A percentile compares a stretch with the other conserved stretches of the same genome.
Conservation (phyloP, 2,329 filamentous ascomycete genomes). For the Hymenoscyphus repandus region DNA sequence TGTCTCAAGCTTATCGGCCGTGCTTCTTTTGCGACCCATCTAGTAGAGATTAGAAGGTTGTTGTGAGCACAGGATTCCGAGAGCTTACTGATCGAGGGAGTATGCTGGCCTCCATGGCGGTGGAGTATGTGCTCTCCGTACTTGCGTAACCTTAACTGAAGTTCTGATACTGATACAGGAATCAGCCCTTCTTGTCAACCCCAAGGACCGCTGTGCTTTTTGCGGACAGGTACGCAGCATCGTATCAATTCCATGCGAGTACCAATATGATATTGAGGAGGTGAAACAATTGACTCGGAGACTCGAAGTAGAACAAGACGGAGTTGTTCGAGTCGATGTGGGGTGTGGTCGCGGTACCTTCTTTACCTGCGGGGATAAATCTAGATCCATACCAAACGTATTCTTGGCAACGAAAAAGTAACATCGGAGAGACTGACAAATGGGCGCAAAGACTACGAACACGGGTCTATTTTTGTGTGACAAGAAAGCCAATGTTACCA, state of each 20-base stretch:
- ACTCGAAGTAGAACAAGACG: background rate
- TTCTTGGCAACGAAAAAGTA: background rate
- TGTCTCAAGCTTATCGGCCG: slow-evolving; percentile 94
- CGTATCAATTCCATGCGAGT: slow-evolving; percentile 30
- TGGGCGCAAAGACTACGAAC: background rate
- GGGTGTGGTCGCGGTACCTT: background rate
- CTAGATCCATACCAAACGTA: background rate
- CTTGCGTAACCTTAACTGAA: slow-evolving; percentile 5
- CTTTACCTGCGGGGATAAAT: background rate
- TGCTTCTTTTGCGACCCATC: slow-evolving; percentile 90
- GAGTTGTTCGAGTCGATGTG: too few species aligned
- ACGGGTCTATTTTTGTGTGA: background rate
- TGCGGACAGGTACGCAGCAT: slow-evolving; percentile 33
- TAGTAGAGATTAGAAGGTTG: slow-evolving; percentile 34
- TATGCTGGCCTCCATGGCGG: slow-evolving; percentile 58
- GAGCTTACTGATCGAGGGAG: slow-evolving; percentile 56
- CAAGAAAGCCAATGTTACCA: too few species aligned
- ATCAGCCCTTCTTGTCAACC: slow-evolving; percentile 24
- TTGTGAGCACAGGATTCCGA: background rate
- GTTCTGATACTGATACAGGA: slow-evolving; percentile 2
- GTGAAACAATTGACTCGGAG: background rate
- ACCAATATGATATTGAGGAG: slow-evolving; percentile 2
- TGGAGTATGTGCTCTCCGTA: slow-evolving; percentile 18
- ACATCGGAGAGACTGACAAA: background rate
- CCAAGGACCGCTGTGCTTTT: slow-evolving; percentile 27